Evolutionary conservation across 495 filamentous ascomycete species (phyloP).

Genomic region (Neurospora sublineolata): DNA sequence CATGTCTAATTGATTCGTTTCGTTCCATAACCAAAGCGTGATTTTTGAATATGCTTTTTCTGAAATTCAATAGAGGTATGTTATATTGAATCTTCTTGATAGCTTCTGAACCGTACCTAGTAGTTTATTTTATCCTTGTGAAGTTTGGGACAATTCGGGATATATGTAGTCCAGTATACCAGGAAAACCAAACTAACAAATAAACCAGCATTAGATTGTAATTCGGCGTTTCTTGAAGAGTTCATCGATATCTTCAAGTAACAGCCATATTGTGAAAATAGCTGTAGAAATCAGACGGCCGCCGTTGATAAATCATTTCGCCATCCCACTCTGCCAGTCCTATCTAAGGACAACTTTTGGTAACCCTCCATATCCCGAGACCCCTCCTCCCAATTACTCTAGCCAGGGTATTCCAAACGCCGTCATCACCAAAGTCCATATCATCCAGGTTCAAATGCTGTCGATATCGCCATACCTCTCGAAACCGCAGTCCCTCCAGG

Average conservation of each 20-base stretch:
- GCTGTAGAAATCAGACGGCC: background rate
- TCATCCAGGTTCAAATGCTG: conserved; percentile 86
- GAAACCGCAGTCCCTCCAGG: conserved; percentile 39
- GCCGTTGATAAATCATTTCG: background rate
- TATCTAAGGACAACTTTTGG: conserved; percentile 34
- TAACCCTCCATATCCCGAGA: conserved; percentile 67
- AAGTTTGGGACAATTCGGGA: too few species aligned
- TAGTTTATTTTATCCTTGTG: too few species aligned
- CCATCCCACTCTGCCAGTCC: background rate
- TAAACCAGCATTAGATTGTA: too few species aligned
- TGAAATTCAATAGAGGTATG: too few species aligned
- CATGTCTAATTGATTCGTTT: too few species aligned
- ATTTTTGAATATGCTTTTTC: too few species aligned
- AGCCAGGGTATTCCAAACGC: conserved; percentile 58
- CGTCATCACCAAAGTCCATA: conserved; percentile 78
- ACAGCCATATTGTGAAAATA: background rate
- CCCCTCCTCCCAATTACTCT: conserved; percentile 74
- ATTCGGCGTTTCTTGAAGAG: background rate
- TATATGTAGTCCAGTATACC: too few species aligned
- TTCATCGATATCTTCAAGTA: background rate
- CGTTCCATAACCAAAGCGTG: too few species aligned
- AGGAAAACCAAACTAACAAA: too few species aligned
- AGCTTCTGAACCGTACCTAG: too few species aligned
- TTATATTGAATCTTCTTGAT: too few species aligned
- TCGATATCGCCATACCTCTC: conserved; percentile 58